These are phyloP conservation scores for Cladosporium sp. DNA, from an alignment of 2,329 filamentous ascomycete species.

Conservation along the genomic window DNA sequence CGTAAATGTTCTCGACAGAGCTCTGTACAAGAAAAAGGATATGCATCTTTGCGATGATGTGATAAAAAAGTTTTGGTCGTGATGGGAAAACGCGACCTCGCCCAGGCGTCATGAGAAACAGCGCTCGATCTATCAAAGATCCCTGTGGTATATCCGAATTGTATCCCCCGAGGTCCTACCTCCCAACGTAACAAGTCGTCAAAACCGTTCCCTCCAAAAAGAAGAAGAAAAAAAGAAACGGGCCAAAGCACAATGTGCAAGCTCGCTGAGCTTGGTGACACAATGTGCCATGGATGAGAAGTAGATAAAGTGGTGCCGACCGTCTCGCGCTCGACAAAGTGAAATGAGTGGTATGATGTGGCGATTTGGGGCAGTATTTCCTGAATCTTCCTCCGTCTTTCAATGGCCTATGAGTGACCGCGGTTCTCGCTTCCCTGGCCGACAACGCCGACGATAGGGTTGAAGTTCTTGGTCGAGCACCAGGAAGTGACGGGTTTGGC, in stretches of 20 bases:
- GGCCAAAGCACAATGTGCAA: background rate
- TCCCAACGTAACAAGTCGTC: slow-evolving; percentile 9
- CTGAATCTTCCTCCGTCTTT: background rate
- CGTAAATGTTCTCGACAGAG: no score
- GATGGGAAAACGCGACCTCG: background rate
- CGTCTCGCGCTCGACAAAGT: background rate
- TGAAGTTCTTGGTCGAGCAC: slow-evolving; percentile 34
- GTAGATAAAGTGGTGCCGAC: background rate
- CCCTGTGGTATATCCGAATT: slow-evolving; percentile 10
- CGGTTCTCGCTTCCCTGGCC: slow-evolving; percentile 24
- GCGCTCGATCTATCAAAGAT: background rate
- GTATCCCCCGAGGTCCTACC: background rate
- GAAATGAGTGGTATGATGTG: background rate
- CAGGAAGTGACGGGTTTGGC: slow-evolving; percentile 24
- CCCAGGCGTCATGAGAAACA: background rate
- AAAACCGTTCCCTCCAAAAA: background rate
- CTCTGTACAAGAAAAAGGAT: background rate
- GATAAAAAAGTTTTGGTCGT: background rate
- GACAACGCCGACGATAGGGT: slow-evolving; percentile 33
- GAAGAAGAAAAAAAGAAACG: background rate
- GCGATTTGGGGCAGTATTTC: background rate
- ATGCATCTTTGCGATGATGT: background rate
- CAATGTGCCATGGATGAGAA: background rate
- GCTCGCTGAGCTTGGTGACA: background rate
- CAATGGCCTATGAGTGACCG: slow-evolving; percentile 1